Percentiles rank a stretch among this genome's conserved stretches.
Evolutionary conservation across 2,329 filamentous ascomycete species (phyloP).

Genomic region (Neofusicoccum cordaticola): DNA sequence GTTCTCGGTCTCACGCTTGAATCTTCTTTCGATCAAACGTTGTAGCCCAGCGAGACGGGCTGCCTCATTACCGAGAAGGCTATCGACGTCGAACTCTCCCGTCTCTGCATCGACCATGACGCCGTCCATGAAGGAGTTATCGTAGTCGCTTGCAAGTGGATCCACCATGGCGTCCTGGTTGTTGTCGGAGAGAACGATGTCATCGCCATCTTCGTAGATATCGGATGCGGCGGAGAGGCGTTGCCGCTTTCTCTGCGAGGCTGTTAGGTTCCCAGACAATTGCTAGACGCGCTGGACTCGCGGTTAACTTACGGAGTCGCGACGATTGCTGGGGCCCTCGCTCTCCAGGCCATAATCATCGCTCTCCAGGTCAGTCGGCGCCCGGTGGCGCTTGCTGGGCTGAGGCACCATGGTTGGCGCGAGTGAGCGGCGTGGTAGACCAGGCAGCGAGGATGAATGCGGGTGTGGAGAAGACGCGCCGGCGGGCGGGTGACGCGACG

Average conservation of each 20-base stretch:
- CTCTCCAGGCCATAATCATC: neutral
- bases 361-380: neutral
- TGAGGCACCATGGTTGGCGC: conserved; percentile 6
- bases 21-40: conserved; percentile 10
- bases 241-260: conserved; percentile 7
- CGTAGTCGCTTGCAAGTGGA: neutral
- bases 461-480: conserved; percentile 13
- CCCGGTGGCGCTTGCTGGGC: conserved; percentile 6
- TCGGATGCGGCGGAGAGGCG: neutral
- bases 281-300: neutral
- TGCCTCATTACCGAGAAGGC: neutral
- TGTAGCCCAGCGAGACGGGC: neutral
- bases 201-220: neutral
- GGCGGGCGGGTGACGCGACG: neutral
- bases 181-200: neutral
- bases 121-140: neutral
- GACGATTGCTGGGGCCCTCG: neutral
- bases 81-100: neutral
- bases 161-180: neutral
- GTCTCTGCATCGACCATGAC: neutral
- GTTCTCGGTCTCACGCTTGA: conserved; percentile 48
- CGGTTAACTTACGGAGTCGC: neutral
- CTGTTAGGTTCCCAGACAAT: neutral
- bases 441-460: neutral
- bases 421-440: neutral